Percentiles rank a stretch among this genome's conserved stretches.
These are phyloP conservation scores for Candida dubliniensis DNA, from an alignment of 1,139 yeast genomes.

Conservation along the genomic window DNA sequence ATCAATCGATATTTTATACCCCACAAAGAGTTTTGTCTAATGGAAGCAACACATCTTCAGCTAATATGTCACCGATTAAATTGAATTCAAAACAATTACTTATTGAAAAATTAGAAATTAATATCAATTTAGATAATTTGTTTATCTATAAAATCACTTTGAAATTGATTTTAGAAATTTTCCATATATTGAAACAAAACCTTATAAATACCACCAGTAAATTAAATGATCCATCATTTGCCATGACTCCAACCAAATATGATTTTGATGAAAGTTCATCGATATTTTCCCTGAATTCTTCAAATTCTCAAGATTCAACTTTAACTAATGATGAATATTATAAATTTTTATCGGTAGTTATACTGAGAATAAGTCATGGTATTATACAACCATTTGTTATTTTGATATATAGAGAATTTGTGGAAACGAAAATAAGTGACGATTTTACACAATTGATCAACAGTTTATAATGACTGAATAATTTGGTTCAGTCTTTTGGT, in stretches of 20 bases:
- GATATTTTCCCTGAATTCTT: conserved; percentile 36
- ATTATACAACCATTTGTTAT: conserved; percentile 41
- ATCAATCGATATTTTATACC: conserved; percentile 12
- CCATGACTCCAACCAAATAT: conserved; percentile 1
- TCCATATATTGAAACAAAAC: conserved; percentile 24
- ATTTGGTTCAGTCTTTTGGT: no score
- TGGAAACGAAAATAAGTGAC: conserved; percentile 28
- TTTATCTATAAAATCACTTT: conserved; percentile 42
- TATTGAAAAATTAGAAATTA: conserved; percentile 48
- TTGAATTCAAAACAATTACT: conserved; percentile 43
- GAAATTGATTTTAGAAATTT: conserved; percentile 32
- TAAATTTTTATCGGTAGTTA: conserved; percentile 28
- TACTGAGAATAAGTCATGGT: conserved; percentile 34
- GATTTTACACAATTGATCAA: conserved; percentile 34
- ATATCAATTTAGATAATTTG: conserved; percentile 40
- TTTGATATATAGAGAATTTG: conserved; percentile 31
- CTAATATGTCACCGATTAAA: conserved; percentile 38
- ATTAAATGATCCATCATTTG: conserved; percentile 2
- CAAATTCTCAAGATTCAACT: conserved; percentile 24
- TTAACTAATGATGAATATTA: conserved; percentile 37
- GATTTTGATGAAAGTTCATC: conserved; percentile 26
- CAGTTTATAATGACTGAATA: conserved; percentile 18
- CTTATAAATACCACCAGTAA: conserved; percentile 13
- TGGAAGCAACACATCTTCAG: conserved; percentile 5
- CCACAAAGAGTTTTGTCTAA: conserved; percentile 9